Conservation (phyloP, 202 grass and related monocot genomes). For the Carex sylvatica region DNA sequence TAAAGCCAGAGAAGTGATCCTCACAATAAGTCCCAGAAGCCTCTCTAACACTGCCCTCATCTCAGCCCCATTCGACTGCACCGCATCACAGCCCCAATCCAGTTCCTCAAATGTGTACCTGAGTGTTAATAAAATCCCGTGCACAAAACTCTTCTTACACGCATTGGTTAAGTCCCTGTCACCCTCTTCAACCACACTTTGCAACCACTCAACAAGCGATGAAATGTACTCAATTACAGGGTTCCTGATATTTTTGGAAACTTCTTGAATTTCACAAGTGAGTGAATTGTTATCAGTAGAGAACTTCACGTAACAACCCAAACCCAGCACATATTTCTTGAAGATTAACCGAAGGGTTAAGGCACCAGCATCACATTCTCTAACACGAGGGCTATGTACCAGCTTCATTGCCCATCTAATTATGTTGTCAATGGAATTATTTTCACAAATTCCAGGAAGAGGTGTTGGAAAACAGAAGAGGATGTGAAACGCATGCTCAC, state of each 20-base stretch:
- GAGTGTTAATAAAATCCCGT: slow-evolving; percentile 87
- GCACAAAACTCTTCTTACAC: slow-evolving; percentile 91
- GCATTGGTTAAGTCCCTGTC: slow-evolving; percentile 82
- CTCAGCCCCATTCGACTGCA: slow-evolving; percentile 57
- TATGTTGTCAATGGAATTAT: slow-evolving; percentile 57
- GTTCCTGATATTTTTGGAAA: slow-evolving; percentile 30
- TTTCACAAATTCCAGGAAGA: slow-evolving; percentile 89
- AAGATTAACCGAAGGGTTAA: slow-evolving; percentile 88
- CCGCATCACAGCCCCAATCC: slow-evolving; percentile 67
- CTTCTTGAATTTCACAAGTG: slow-evolving; percentile 46
- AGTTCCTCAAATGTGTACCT: slow-evolving; percentile 95
- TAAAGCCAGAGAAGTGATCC: slow-evolving; percentile 75
- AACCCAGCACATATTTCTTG: slow-evolving; percentile 90
- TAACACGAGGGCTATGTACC: slow-evolving; percentile 79
- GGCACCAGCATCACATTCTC: slow-evolving; percentile 98
- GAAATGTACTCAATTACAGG: slow-evolving; percentile 70
- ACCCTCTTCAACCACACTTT: slow-evolving; percentile 68
- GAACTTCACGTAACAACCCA: slow-evolving; percentile 65
- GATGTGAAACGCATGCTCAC: slow-evolving; percentile 83
- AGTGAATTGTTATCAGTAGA: slow-evolving; percentile 52
- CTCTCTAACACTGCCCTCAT: slow-evolving; percentile 70
- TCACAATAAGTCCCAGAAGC: slow-evolving; percentile 84
- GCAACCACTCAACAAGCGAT: slow-evolving; percentile 75
- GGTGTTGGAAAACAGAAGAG: slow-evolving; percentile 86
- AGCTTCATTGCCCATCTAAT: slow-evolving; percentile 84